These are phyloP conservation scores for Zygosaccharomyces kombuchaensis DNA, from an alignment of 805 yeast genomes.

Conservation along the genomic window DNA sequence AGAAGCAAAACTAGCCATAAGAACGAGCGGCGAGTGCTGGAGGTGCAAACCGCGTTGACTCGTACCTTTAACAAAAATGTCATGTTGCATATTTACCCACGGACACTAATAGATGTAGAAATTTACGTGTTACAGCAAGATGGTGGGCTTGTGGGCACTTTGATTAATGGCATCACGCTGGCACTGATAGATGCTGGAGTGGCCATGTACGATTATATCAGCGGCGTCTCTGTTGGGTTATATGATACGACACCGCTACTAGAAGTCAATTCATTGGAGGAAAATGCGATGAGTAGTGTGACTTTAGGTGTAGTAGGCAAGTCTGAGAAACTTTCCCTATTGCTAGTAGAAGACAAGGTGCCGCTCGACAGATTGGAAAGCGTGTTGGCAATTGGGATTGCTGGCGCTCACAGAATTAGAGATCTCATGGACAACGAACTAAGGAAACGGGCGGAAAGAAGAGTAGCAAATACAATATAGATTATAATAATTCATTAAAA, in stretches of 20 bases:
- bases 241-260: conserved; percentile 74
- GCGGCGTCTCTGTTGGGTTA: conserved; percentile 74
- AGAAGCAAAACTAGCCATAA: conserved; percentile 60
- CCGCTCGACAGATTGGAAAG: conserved; percentile 77
- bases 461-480: conserved; percentile 41
- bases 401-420: conserved; percentile 79
- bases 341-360: conserved; percentile 77
- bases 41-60: conserved; percentile 60
- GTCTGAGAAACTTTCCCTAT: conserved; percentile 69
- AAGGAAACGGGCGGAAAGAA: conserved; percentile 64
- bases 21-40: conserved; percentile 66
- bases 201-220: conserved; percentile 85
- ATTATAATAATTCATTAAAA: background rate
- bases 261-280: conserved; percentile 81
- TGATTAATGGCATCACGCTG: conserved; percentile 80
- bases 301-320: conserved; percentile 84
- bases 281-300: conserved; percentile 71
- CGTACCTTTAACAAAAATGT: conserved; percentile 73
- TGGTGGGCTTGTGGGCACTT: conserved; percentile 78
- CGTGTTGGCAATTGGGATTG: conserved; percentile 73
- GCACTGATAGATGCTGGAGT: conserved; percentile 95
- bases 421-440: conserved; percentile 84
- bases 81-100: conserved; percentile 68
- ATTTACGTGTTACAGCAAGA: conserved; percentile 82
- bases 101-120: conserved; percentile 73